Conservation (phyloP, 2,329 filamentous ascomycete genomes). For the Colletotrichum shisoi region DNA sequence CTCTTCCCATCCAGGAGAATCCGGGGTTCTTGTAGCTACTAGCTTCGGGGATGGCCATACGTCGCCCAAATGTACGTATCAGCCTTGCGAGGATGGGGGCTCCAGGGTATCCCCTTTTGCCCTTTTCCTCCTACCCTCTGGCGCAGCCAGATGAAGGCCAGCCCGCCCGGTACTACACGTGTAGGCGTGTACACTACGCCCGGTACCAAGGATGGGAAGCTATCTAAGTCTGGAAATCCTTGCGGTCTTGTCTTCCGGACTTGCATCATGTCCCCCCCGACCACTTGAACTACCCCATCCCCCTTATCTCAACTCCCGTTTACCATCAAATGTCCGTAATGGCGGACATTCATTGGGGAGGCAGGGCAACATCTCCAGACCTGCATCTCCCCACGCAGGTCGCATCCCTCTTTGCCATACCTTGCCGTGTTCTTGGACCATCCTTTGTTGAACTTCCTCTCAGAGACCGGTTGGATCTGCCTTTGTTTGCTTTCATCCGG, state of each 20-base stretch:
- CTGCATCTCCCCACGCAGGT: neutral
- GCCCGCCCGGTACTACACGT: neutral
- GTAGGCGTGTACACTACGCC: slow-evolving; percentile 20
- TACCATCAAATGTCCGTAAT: neutral
- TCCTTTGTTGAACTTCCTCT: neutral
- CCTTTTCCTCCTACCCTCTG: neutral
- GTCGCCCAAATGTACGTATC: slow-evolving; percentile 8
- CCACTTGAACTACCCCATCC: neutral
- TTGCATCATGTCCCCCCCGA: neutral
- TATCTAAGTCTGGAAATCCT: slow-evolving; percentile 33
- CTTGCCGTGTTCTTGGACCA: neutral
- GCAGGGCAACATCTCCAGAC: neutral
- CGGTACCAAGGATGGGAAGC: slow-evolving; percentile 22
- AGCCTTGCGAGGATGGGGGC: neutral
- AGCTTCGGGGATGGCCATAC: neutral
- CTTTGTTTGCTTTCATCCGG: neutral
- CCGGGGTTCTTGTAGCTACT: neutral
- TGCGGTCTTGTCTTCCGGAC: slow-evolving; percentile 13
- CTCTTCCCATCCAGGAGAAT: neutral
- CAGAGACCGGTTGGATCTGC: neutral
- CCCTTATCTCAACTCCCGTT: neutral
- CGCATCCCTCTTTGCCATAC: no score
- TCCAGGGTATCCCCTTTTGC: neutral
- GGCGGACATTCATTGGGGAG: neutral
- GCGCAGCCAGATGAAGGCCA: neutral